These are phyloP conservation scores for Phyllosticta citrichinensis DNA, from an alignment of 2,329 filamentous ascomycete genomes.

Conservation along the genomic window DNA sequence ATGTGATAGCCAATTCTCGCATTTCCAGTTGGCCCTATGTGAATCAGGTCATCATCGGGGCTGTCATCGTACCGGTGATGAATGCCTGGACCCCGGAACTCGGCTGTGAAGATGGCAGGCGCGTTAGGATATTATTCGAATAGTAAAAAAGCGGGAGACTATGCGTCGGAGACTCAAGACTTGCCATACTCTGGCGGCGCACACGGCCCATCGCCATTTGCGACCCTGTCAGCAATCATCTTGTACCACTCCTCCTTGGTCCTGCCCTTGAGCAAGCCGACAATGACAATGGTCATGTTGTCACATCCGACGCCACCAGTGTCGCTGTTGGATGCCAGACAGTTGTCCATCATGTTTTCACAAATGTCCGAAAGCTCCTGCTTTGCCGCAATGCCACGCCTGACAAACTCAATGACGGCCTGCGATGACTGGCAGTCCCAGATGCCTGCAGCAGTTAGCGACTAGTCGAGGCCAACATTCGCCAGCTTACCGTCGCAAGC, in stretches of 20 bases:
- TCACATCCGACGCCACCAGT: slow-evolving; percentile 96
- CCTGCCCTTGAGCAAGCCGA: slow-evolving; percentile 83
- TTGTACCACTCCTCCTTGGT: slow-evolving; percentile 98
- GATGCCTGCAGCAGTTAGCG: slow-evolving; percentile 55
- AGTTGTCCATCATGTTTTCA: slow-evolving; percentile 99
- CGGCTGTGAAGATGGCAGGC: slow-evolving; percentile 32
- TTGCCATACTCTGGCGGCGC: slow-evolving; percentile 99
- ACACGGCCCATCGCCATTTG: slow-evolving; percentile 93
- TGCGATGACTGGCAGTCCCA: slow-evolving; percentile 99
- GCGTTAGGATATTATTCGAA: slow-evolving; percentile 22
- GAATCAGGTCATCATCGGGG: slow-evolving; percentile 58
- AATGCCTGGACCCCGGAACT: slow-evolving; percentile 41
- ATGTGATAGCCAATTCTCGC: slow-evolving; percentile 56
- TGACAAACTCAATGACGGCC: slow-evolving; percentile 91
- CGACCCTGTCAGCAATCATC: slow-evolving; percentile 84
- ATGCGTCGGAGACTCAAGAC: slow-evolving; percentile 38
- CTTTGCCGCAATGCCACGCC: slow-evolving; percentile 91
- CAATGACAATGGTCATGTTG: slow-evolving; percentile 97
- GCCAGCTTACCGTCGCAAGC: slow-evolving; percentile 32
- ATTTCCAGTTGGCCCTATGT: slow-evolving; percentile 48
- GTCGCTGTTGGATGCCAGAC: slow-evolving; percentile 92
- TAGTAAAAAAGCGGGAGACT: background rate
- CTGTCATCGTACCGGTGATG: slow-evolving; percentile 42
- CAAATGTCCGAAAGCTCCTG: slow-evolving; percentile 92
- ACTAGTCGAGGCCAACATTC: background rate